phyloP scores from a whole-genome alignment of 371 early-diverging fungal species.

The Apophysomyces ossiformis region DNA sequence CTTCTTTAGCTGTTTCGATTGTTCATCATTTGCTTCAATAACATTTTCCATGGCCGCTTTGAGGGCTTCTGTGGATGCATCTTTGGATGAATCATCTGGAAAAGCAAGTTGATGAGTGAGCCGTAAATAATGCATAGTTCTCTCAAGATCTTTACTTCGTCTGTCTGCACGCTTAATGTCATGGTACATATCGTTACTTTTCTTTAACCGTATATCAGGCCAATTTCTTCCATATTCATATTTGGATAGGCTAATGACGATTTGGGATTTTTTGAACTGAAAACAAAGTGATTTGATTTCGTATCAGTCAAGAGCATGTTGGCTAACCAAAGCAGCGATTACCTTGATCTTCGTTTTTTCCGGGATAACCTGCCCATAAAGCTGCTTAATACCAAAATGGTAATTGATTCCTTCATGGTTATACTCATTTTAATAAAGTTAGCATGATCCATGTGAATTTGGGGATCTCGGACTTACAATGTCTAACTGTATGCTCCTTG shows the following conservation, averaged over 20 bases:
- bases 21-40: not conserved
- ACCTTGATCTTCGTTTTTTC: constrained; percentile 23
- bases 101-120: too few species aligned
- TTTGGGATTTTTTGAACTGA: constrained; percentile 26
- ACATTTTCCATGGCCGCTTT: not conserved
- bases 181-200: constrained; percentile 28
- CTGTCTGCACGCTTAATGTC: constrained; percentile 28
- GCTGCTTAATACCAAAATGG: constrained; percentile 29
- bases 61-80: too few species aligned
- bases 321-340: not conserved
- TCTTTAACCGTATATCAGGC: constrained; percentile 29
- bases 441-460: not conserved
- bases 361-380: constrained; percentile 22
- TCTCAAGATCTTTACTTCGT: constrained; percentile 13
- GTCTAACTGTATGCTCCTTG: constrained; percentile 25
- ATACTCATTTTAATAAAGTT: constrained; percentile 12
- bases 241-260: constrained; percentile 31
- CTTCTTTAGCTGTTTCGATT: not conserved
- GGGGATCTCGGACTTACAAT: constrained; percentile 18
- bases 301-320: too few species aligned
- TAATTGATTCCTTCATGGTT: constrained; percentile 33
- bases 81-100: too few species aligned
- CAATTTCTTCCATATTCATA: constrained; percentile 26
- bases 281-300: not conserved
- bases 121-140: not conserved